Base-by-base conservation (phyloP, 1,284 basidiomycete genomes). In the Pterula multifida region DNA sequence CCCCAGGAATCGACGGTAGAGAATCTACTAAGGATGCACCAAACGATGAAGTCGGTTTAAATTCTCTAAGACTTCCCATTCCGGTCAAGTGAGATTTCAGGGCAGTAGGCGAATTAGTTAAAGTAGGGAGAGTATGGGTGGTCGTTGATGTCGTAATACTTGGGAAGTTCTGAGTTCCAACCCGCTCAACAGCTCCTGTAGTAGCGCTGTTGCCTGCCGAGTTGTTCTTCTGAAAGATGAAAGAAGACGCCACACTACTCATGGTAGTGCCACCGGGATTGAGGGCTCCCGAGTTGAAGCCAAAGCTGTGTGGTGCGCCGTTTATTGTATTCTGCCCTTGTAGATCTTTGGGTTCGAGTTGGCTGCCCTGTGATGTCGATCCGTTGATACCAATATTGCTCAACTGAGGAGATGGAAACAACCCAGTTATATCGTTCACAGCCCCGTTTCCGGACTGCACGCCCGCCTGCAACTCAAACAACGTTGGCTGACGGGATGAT, bases 41-140 rank as follows among this genome's bases (percentile, higher is more conserved):
- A 62, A 97, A 97, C 26, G 80, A 85, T 1, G 86, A 90, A 0
- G 86, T 79, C 1, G 93, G 93, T 64, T 94, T 92, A 77, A 97
- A 97, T 1, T 89, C 75, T 65, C 90, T 93, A 56, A 96, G 68
- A 1, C 84, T 86, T 23, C 74, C 70, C 57, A 85, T 90, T 1
- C 93, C 93, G 1, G 93, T 96, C 35, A 71, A 62, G 59, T 96
- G 92, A 0, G 87, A 69, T 58, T 81, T 79, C 3, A 93, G 56
- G 3, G 72, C 64, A n/a, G n/a, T n/a, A 19, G 63, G 55, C 1
- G 64, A 59, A 21, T 61, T 22, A 2, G 63, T 57, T 42, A 60
- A 59, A 2, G 65, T 64, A 2, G 63, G 58, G 1, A 32, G 28
- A 32, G 28, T 32, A 6, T 6, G 28, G 15, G 15, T 6, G 28